Percentiles rank a stretch among this genome's conserved stretches.
These are phyloP conservation scores for Vigna trinervia DNA, from an alignment of 306 rosid species.

Conservation along the genomic window DNA sequence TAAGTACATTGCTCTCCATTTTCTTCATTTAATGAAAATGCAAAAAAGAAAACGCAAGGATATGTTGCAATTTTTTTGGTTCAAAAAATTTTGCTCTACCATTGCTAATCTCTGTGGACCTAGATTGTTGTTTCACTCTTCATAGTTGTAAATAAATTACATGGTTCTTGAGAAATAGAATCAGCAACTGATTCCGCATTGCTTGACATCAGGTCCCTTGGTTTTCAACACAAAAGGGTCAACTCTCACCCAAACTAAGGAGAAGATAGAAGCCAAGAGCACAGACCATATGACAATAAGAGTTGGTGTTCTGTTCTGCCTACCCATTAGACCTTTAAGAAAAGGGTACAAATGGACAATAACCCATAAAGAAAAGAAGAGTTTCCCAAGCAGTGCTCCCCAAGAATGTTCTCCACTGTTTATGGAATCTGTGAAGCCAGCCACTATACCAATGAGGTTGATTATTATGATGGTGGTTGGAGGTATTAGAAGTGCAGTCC, in stretches of 20 bases:
- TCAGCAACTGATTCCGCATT: constrained; percentile 96
- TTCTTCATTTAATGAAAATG: constrained; percentile 2
- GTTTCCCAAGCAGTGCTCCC: constrained; percentile 94
- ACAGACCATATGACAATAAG: constrained; percentile 94
- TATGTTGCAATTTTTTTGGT: background rate
- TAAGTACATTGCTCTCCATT: constrained; percentile 2
- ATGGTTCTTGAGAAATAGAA: constrained; percentile 2
- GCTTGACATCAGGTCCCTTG: constrained; percentile 85
- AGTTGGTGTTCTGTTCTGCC: constrained; percentile 94
- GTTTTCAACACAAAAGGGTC: constrained; percentile 95
- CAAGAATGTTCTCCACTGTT: constrained; percentile 90
- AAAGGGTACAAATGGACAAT: constrained; percentile 92
- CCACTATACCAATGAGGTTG: constrained; percentile 91
- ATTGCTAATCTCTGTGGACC: background rate
- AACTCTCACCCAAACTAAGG: constrained; percentile 93
- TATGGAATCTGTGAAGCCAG: constrained; percentile 92
- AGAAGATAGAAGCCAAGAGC: constrained; percentile 96
- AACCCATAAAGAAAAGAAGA: constrained; percentile 93
- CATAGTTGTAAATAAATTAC: background rate
- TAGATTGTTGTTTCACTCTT: background rate
- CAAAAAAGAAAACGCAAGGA: background rate
- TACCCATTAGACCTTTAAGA: constrained; percentile 96
- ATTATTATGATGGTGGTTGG: constrained; percentile 85
- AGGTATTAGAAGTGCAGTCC: constrained; percentile 89
- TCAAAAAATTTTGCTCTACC: background rate